Conservation (phyloP, 1,139 yeast genomes). For the Blastobotrys petasosporus region DNA sequence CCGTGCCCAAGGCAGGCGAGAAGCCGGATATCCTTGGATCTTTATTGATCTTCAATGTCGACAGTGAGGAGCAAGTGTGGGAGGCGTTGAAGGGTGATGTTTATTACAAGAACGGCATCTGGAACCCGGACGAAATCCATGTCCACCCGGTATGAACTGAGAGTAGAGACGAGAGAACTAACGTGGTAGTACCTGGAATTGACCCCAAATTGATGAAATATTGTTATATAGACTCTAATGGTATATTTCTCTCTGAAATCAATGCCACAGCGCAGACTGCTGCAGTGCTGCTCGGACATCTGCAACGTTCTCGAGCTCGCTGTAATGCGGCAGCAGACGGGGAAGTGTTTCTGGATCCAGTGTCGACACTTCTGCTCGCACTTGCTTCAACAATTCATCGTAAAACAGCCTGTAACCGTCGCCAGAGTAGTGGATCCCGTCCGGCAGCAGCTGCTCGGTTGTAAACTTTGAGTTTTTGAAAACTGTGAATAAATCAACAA, state of each 20-base stretch:
- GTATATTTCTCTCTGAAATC: too few species aligned
- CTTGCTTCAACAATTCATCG: conserved; percentile 17
- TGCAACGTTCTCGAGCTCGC: conserved; percentile 2
- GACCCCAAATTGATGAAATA: too few species aligned
- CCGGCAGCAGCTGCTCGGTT: conserved; percentile 36
- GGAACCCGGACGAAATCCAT: conserved; percentile 55
- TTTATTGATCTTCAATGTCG: conserved; percentile 56
- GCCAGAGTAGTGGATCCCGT: conserved; percentile 67
- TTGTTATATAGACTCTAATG: too few species aligned
- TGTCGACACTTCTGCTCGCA: not conserved
- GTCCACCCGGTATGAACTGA: too few species aligned
- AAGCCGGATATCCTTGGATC: conserved; percentile 42
- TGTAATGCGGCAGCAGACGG: not conserved
- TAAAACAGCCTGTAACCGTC: conserved; percentile 53
- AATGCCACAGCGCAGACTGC: too few species aligned
- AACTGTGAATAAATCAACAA: conserved; percentile 47
- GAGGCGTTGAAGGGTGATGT: conserved; percentile 59
- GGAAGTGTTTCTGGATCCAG: not conserved
- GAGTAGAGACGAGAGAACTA: too few species aligned
- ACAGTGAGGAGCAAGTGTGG: conserved; percentile 54
- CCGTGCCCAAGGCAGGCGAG: too few species aligned
- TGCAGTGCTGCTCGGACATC: too few species aligned
- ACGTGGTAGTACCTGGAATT: too few species aligned
- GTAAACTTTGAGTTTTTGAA: conserved; percentile 33
- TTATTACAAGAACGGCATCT: conserved; percentile 59